Evolutionary conservation across 257 asterid species (phyloP).

Genomic region (Solanum virginianum): DNA sequence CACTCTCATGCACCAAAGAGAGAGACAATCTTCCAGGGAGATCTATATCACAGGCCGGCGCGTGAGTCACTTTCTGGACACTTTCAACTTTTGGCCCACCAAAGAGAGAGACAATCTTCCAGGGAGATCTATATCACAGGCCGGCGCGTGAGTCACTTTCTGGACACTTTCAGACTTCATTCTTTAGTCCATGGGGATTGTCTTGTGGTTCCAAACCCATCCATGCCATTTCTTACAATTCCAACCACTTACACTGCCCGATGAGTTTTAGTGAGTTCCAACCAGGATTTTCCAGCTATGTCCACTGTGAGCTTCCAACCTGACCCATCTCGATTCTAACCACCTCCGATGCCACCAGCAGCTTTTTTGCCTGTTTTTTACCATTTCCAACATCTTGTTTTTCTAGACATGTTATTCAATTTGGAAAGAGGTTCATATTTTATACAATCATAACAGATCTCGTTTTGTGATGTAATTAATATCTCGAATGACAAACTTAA

Average conservation of each 20-base stretch:
- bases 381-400: not conserved
- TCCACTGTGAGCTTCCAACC: not conserved
- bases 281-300: not conserved
- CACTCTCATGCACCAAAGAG: not conserved
- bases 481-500: not conserved
- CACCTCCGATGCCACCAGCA: not conserved
- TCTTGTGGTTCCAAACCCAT: not conserved
- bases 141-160: not conserved
- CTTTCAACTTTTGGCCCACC: no score
- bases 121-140: not conserved
- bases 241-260: not conserved
- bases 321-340: not conserved
- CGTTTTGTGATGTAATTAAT: not conserved
- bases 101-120: not conserved
- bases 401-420: not conserved
- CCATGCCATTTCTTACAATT: not conserved
- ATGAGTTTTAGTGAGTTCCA: not conserved
- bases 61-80: not conserved
- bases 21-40: not conserved
- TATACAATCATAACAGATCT: not conserved
- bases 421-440: not conserved
- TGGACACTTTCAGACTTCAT: not conserved
- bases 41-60: not conserved
- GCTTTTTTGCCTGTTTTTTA: not conserved
- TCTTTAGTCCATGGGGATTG: not conserved